Percentiles rank a stretch among this genome's conserved stretches.
phyloP scores from a whole-genome alignment of 2,329 filamentous ascomycete genomes.

The Leptosphaerulina australis region DNA sequence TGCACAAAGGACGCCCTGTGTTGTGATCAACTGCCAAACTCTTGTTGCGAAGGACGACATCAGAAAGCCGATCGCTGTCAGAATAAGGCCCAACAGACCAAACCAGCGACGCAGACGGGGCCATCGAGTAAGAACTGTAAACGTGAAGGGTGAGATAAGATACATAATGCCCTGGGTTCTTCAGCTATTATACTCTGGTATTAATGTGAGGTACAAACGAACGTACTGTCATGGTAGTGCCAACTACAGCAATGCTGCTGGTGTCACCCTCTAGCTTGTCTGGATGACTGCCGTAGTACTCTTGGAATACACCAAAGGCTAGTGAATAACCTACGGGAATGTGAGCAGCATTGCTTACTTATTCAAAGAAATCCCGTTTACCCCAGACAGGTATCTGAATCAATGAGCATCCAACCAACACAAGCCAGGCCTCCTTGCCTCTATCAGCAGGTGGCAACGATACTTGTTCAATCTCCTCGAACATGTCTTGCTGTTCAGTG shows the following conservation, averaged over 20 bases:
- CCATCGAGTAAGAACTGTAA: conserved; percentile 41
- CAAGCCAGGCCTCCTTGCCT: conserved; percentile 30
- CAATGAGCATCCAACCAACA: conserved; percentile 30
- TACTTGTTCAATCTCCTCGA: conserved; percentile 24
- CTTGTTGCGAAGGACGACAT: conserved; percentile 38
- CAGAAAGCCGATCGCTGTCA: conserved; percentile 21
- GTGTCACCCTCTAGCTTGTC: conserved; percentile 14
- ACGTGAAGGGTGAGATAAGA: conserved; percentile 49
- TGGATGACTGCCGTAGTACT: conserved; percentile 26
- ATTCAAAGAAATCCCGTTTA: conserved; percentile 7
- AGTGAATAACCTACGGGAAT: conserved; percentile 22
- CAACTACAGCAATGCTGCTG: conserved; percentile 25
- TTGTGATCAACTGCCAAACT: conserved; percentile 41
- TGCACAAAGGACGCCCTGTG: conserved; percentile 48
- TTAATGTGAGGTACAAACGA: no score
- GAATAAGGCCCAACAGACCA: conserved; percentile 40
- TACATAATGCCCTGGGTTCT: conserved; percentile 51
- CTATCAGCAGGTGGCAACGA: conserved; percentile 25
- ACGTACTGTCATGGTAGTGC: conserved; percentile 30
- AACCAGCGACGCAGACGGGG: conserved; percentile 40
- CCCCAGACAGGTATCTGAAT: conserved; percentile 34
- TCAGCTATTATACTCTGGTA: no score
- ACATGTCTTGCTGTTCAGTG: conserved; percentile 4
- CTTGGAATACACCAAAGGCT: conserved; percentile 32
- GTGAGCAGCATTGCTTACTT: conserved; percentile 7